phyloP scores from a whole-genome alignment of 2,329 filamentous ascomycete species.

The Hypoxylon sp. region DNA sequence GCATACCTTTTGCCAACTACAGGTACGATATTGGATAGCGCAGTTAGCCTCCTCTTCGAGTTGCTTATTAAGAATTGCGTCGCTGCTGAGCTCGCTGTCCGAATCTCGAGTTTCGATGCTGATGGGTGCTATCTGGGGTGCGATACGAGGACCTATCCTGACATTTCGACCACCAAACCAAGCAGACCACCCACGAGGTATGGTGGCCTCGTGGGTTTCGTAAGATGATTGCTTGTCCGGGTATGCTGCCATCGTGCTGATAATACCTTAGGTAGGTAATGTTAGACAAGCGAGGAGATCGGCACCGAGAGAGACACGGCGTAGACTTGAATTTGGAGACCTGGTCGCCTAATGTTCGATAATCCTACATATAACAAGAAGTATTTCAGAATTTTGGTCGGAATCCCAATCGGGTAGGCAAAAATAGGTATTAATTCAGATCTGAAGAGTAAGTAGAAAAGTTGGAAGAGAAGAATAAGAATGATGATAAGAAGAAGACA shows the following conservation, averaged over 20 bases:
- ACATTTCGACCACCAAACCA: constrained; percentile 53
- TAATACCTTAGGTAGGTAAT: not conserved
- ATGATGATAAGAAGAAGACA: constrained; percentile 8
- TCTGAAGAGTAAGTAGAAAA: too few relatives aligned
- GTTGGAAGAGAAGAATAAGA: constrained; percentile 11
- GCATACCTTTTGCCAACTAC: constrained; percentile 86
- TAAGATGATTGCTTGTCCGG: constrained; percentile 35
- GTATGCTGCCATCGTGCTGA: constrained; percentile 38
- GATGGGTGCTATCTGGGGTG: constrained; percentile 49
- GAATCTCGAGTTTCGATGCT: constrained; percentile 43
- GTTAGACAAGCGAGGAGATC: not conserved
- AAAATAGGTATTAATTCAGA: not conserved
- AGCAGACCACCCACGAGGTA: constrained; percentile 44
- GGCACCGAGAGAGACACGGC: constrained; percentile 4
- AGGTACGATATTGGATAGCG: constrained; percentile 90
- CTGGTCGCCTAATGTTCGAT: constrained; percentile 3
- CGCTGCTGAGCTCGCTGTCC: constrained; percentile 56
- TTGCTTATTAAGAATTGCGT: constrained; percentile 68
- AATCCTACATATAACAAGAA: constrained; percentile 16
- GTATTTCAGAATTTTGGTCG: constrained; percentile 1
- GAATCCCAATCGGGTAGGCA: not conserved
- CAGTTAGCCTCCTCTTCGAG: constrained; percentile 79
- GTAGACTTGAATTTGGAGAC: constrained; percentile 20
- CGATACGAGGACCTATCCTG: constrained; percentile 61
- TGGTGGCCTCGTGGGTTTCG: constrained; percentile 59